Percentiles rank a stretch among this genome's conserved stretches.
Conservation (phyloP, 768 basidiomycete species). For the Boletales sp. region DNA sequence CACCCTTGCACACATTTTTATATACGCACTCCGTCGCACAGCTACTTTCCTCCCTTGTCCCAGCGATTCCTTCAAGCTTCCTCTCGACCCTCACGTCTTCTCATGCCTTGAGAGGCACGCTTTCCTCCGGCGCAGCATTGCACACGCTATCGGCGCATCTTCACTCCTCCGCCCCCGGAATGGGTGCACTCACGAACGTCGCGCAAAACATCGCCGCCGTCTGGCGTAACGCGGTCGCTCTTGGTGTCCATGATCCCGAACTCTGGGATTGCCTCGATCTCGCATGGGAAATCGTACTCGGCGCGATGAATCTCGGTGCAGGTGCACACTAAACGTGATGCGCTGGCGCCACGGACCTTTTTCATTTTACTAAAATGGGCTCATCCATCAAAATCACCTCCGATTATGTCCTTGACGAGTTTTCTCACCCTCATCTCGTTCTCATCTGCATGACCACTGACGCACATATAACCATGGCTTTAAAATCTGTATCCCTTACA, state of each 20-base stretch:
- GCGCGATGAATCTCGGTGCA: slow-evolving; percentile 52
- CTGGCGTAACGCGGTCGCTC: slow-evolving; percentile 67
- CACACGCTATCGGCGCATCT: slow-evolving; percentile 56
- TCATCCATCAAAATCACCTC: slow-evolving; percentile 10
- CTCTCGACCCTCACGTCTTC: slow-evolving; percentile 29
- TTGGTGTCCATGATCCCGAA: slow-evolving; percentile 63
- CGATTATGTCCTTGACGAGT: slow-evolving; percentile 7
- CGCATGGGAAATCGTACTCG: slow-evolving; percentile 66
- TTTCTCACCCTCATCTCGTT: slow-evolving; percentile 26
- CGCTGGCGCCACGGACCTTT: slow-evolving; percentile 16
- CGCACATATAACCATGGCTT: slow-evolving; percentile 15
- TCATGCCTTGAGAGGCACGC: slow-evolving; percentile 34
- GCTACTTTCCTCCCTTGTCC: slow-evolving; percentile 49
- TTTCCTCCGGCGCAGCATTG: slow-evolving; percentile 48
- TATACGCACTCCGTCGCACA: slow-evolving; percentile 56
- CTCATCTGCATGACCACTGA: slow-evolving; percentile 18
- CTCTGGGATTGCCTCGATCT: slow-evolving; percentile 67
- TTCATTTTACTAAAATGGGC: slow-evolving; percentile 17
- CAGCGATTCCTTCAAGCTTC: slow-evolving; percentile 30
- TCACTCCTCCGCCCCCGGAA: slow-evolving; percentile 41
- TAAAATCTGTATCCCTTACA: slow-evolving; percentile 29
- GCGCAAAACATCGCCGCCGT: slow-evolving; percentile 55
- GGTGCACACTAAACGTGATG: slow-evolving; percentile 31
- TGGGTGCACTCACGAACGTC: slow-evolving; percentile 46
- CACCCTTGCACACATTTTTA: slow-evolving; percentile 57